Percentiles rank a stretch among this genome's conserved stretches.
phyloP scores from a whole-genome alignment of 768 basidiomycete species.

The Neoboletus brunneissimus region DNA sequence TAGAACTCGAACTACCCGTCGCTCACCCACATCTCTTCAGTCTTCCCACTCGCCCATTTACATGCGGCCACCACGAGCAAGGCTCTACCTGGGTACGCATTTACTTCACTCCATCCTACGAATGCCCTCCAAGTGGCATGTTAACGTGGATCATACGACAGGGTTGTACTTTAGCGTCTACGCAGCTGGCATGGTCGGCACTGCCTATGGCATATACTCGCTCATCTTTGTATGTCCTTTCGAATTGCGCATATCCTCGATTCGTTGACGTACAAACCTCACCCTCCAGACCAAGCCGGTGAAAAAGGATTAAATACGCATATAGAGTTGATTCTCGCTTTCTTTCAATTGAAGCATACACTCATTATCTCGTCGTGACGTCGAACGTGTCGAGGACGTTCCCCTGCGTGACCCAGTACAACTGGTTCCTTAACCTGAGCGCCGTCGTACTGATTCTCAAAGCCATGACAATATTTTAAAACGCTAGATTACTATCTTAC shows the following conservation, averaged over 20 bases:
- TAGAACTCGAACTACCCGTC: neutral
- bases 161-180: constrained; percentile 56
- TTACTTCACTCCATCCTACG: no score
- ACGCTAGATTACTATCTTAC: neutral
- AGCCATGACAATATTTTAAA: neutral
- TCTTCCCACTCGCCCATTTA: constrained; percentile 50
- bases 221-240: constrained; percentile 42
- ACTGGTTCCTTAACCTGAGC: neutral
- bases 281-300: constrained; percentile 29
- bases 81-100: constrained; percentile 58
- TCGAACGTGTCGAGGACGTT: neutral
- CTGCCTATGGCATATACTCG: constrained; percentile 47
- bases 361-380: constrained; percentile 3
- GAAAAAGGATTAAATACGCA: constrained; percentile 21
- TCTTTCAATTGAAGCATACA: constrained; percentile 16
- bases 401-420: neutral
- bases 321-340: constrained; percentile 15
- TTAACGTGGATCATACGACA: constrained; percentile 25
- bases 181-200: constrained; percentile 51
- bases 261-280: neutral
- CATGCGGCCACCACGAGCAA: constrained; percentile 58
- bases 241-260: accelerated
- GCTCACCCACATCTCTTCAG: constrained; percentile 17
- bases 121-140: no score
- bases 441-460: neutral